Evolutionary conservation across 2,329 filamentous ascomycete species (phyloP), one percentile per base, ranked within the genome.

Genomic region (Penicillium paneum): DNA sequence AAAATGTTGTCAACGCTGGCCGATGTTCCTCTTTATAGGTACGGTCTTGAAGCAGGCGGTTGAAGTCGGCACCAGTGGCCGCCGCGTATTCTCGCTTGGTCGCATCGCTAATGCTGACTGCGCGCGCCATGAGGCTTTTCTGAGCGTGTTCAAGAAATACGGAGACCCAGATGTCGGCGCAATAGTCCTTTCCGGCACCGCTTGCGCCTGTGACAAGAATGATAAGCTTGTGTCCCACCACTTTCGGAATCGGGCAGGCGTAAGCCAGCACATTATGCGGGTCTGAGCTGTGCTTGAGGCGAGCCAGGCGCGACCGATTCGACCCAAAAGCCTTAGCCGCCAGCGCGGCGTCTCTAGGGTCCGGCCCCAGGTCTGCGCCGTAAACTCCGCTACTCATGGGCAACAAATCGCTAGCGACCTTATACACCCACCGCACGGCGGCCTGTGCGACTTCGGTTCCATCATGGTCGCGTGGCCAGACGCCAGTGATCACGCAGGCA

Each of bases 1-100:
- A 87, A 56, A 82, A 86, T 2, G 48, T 56, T 2, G 79, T 82
- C 69, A 87, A 67, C 0, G 73, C 73, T 63, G 71, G 52, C 34
- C 83, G 79, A 59, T 87, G 83, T 54, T 81, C 62, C 69, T 87
- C 84, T 64, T 87, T 87, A 70, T 86, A 88, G 26, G 56, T 70
- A 53, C 83, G 83, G 56, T 87, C 78, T 0, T 31, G 12, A 35
- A 84, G 71, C 42, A 87, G 70, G 34, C 76, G 77, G 12, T 67
- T 44, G 0, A 80, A 21, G 55, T 85, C 74, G 15, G 79, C 77
- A 36, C 78, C 78, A 1, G 70, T 79, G 38, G 71, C 73, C 2
- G 62, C 67, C 1, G 83, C 82, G 47, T 85, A 87, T 66, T 82
- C 78, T 62, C 68, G 70, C 72, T 86, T 87, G n/a, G 72, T 81